These are phyloP conservation scores for Geosmithia putterillii DNA, from an alignment of 2,329 filamentous ascomycete species.

Conservation along the genomic window DNA sequence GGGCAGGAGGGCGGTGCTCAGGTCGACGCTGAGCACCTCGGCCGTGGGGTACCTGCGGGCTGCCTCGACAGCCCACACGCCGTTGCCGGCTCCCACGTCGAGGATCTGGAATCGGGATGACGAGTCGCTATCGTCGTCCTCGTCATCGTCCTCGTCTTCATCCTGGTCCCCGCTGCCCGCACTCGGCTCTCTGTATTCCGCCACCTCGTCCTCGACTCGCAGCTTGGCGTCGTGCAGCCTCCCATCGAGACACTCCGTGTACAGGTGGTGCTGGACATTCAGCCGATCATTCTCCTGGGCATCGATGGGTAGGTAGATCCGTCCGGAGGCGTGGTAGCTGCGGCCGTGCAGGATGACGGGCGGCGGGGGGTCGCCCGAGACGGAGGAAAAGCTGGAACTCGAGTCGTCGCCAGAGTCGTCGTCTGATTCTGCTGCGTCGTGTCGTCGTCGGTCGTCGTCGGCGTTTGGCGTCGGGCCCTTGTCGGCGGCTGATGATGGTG, in stretches of 20 bases:
- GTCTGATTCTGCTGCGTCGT: constrained; percentile 5
- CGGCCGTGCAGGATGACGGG: constrained; percentile 20
- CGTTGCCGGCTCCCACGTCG: constrained; percentile 28
- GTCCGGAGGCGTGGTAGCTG: constrained; percentile 22
- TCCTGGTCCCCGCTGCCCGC: no score
- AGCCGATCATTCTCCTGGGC: constrained; percentile 17
- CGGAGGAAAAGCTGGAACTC: constrained; percentile 19
- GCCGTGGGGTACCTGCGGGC: constrained; percentile 24
- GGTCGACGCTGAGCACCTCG: constrained; percentile 25
- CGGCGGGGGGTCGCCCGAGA: constrained; percentile 18
- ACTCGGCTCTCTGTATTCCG: not conserved
- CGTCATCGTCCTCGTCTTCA: constrained; percentile 3
- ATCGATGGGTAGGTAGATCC: constrained; percentile 20
- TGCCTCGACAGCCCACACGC: constrained; percentile 30
- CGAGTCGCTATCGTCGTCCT: constrained; percentile 3
- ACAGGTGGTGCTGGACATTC: constrained; percentile 19
- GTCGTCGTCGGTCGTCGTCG: not conserved
- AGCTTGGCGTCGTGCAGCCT: constrained; percentile 16
- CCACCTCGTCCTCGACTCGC: constrained; percentile 12
- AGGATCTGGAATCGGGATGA: constrained; percentile 15
- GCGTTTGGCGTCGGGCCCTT: not conserved
- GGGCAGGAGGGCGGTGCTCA: constrained; percentile 25
- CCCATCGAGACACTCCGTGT: constrained; percentile 19
- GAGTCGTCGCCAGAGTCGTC: constrained; percentile 12
- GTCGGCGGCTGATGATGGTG: not conserved